Base-by-base conservation (phyloP, 495 filamentous ascomycete genomes). In the Pyronema omphalodes region DNA sequence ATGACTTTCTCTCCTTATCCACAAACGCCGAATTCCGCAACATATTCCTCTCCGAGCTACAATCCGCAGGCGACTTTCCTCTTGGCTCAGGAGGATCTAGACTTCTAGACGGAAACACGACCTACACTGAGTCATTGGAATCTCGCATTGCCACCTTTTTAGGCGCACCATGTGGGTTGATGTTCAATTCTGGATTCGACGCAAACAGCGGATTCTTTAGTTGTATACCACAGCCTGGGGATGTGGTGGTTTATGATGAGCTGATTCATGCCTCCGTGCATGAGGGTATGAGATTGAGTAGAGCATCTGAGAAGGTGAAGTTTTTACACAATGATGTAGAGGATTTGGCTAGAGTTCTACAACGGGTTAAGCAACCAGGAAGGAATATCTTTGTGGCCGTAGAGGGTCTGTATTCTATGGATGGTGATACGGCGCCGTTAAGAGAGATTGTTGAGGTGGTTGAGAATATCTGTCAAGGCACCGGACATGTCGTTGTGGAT, bases 331-430 rank as follows among this genome's bases (percentile, higher is more conserved):
- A 83, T 63, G 75, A 66, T 0, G 67, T 79, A 0, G 61, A 62
- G 1, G 68, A 72, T 8, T 58, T 82, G n/a, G 18, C 58, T 15
- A 18, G 55, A 0, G 56, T 71, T 33, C 54, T 70, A 0, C 47
- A 59, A 0, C 66, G 67, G 0, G 60, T 63, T 3, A 49, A 19
- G 35, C 59, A 56, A 11, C 71, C 75, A 2, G 58, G 62, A 39
- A 57, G 59, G 18, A 77, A 73, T 58, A 68, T 81, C 6, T 80
- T 89, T 58, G 71, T 89, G 17, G 78, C 79, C 0, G 70, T 88
- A 0, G 85, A 91, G 61, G 73, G 74, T 1, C 67, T 88, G n/a
- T 91, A 91, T 64, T 85, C 80, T 53, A 91, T 91, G 85, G 83
- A 89, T 62, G 85, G 85, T 0, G 83, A 88, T 66, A 60, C 84